Conservation (phyloP, 2,329 filamentous ascomycete species). For the Nakataea oryzae region DNA sequence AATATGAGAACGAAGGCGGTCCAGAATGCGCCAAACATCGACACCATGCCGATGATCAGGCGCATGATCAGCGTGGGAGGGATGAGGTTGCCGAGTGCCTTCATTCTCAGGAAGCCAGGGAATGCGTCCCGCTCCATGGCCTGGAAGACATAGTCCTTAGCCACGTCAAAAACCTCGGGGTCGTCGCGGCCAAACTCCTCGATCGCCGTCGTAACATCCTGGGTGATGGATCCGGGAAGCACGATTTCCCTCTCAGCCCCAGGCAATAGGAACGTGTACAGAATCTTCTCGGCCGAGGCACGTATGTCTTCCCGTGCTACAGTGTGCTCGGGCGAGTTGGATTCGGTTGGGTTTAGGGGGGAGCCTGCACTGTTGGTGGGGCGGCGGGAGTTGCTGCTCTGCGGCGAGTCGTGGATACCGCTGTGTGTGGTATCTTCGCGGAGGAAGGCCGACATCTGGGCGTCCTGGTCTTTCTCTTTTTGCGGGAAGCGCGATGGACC, state of each 20-base stretch:
- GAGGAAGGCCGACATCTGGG: conserved; percentile 83
- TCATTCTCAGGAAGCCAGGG: conserved; percentile 87
- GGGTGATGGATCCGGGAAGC: conserved; percentile 76
- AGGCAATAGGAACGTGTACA: conserved; percentile 93
- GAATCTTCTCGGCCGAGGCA: conserved; percentile 90
- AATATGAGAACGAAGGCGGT: conserved; percentile 89
- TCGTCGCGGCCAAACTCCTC: conserved; percentile 89
- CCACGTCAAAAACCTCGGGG: conserved; percentile 91
- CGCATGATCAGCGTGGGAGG: conserved; percentile 81
- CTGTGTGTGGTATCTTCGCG: conserved; percentile 50
- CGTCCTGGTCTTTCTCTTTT: conserved; percentile 68
- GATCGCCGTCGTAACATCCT: conserved; percentile 76
- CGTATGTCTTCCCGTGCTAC: conserved; percentile 85
- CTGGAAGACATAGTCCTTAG: conserved; percentile 98
- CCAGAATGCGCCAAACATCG: conserved; percentile 92
- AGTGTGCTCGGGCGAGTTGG: conserved; percentile 71
- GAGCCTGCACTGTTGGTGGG: conserved; percentile 45
- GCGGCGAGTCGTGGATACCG: conserved; percentile 41
- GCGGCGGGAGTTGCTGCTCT: conserved; percentile 35
- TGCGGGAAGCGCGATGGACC: conserved; percentile 49
- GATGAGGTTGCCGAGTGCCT: conserved; percentile 91
- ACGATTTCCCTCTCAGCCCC: conserved; percentile 96
- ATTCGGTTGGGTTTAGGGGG: conserved; percentile 55
- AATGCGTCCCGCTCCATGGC: conserved; percentile 99
- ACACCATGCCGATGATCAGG: conserved; percentile 72